Base-by-base conservation (phyloP, 78 protist genomes). In the Corallochytrium limacisporum region DNA sequence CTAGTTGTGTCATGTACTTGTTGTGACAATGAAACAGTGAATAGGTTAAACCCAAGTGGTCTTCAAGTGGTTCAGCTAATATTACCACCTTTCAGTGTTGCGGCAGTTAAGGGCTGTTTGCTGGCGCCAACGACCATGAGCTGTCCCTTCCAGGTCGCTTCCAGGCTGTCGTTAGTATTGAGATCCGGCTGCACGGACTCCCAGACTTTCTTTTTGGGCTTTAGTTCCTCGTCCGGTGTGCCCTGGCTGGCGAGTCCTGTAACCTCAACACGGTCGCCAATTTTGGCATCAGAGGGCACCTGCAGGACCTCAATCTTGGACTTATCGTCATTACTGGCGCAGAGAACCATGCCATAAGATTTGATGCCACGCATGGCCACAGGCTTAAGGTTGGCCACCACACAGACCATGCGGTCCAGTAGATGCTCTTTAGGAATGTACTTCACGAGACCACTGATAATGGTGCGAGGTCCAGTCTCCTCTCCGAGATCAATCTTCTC, bases 401-500 rank as follows among this genome's bases (percentile, higher is more conserved):
- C 79, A 6, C 67, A 44, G 20, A 79, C 83, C 12, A 8, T 3
- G 28, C n/a, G 10, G 31, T 42, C 75, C 10, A 8, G 37, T 22
- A 77, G 3, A 33, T 68, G 59, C 36, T 66, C 73, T 1, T 16
- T 3, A 7, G 54, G 36, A 36, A 56, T 46, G 56, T 40, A 48
- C 42, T 48, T 26, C 15, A 2, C n/a, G n/a, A 77, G 69, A 35
- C 82, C 82, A 28, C 57, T 32, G 62, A 69, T 37, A 1, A 79
- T 18, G 22, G 77, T 79, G 13, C 84, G 31, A 22, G 84, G 78
- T n/a, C n/a, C n/a, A 28, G 49, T 28, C 26, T 48, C 79, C 39
- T 72, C 79, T n/a, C 84, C 84, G 28, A 70, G 18, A 33, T 75
- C 77, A 32, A 82, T 70, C 50, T 76, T 4, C 74, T 76, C 78